A percentile compares a stretch with the other conserved stretches of the same genome.
Conservation (phyloP, 495 filamentous ascomycete species). For the Mycothermus thermophilus region DNA sequence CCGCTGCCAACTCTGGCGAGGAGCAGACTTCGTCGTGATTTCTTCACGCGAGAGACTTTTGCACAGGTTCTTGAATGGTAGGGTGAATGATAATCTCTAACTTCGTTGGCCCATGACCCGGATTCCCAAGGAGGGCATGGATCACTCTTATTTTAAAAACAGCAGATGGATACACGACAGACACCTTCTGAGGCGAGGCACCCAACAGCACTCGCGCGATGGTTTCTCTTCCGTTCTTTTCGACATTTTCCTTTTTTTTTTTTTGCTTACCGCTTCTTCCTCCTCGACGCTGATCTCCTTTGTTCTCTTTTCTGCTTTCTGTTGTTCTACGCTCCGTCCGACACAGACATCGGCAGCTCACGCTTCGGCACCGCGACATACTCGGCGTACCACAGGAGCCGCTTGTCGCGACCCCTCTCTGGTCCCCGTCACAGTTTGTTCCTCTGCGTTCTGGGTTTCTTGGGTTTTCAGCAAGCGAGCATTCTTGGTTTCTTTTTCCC, state of each 20-base stretch:
- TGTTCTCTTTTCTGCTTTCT: too few relatives aligned
- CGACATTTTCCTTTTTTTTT: slow-evolving; percentile 18
- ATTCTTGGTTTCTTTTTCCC: slow-evolving; percentile 4
- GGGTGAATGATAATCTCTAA: too few relatives aligned
- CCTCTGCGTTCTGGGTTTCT: slow-evolving; percentile 6
- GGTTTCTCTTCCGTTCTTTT: slow-evolving; percentile 6
- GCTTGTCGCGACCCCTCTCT: slow-evolving; percentile 1
- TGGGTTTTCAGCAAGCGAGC: too few relatives aligned
- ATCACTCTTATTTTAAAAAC: too few relatives aligned
- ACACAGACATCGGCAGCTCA: slow-evolving; percentile 24
- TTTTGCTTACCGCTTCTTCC: slow-evolving; percentile 3
- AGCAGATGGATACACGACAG: too few relatives aligned
- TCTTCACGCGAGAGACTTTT: too few relatives aligned
- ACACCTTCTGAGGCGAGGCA: too few relatives aligned
- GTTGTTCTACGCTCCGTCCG: slow-evolving; percentile 25
- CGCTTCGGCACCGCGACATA: slow-evolving; percentile 23
- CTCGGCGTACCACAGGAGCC: slow-evolving; percentile 1
- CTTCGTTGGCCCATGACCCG: too few relatives aligned
- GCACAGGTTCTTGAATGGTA: too few relatives aligned
- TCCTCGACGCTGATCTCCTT: too few relatives aligned
- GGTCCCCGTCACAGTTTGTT: slow-evolving; percentile 5
- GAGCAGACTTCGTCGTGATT: slow-evolving; percentile 26
- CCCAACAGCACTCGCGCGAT: slow-evolving; percentile 7
- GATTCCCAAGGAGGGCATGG: too few relatives aligned
- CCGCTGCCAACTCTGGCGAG: slow-evolving; percentile 19